These are phyloP conservation scores for Penicillium roqueforti DNA, from an alignment of 495 filamentous ascomycete genomes.

Conservation along the genomic window DNA sequence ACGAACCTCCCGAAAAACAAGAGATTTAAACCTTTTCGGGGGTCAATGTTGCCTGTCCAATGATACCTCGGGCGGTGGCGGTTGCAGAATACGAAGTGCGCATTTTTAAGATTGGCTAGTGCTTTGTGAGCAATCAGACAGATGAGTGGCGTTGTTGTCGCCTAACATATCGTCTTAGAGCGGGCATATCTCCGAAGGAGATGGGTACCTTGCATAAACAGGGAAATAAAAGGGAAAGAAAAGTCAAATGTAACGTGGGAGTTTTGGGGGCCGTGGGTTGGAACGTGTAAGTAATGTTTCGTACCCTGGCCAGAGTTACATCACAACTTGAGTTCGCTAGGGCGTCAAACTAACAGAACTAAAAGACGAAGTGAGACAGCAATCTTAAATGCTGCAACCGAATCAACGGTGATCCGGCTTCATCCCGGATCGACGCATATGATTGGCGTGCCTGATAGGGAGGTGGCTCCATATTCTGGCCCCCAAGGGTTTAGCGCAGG, in stretches of 20 bases:
- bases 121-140: not conserved
- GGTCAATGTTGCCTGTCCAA: no score
- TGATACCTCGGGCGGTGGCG: not conserved
- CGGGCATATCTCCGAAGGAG: not conserved
- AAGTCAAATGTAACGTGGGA: not conserved
- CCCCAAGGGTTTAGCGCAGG: not conserved
- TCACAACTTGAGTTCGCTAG: not conserved
- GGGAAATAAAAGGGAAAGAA: not conserved
- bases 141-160: not conserved
- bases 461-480: not conserved
- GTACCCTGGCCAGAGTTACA: not conserved
- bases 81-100: not conserved
- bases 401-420: slow-evolving; percentile 4
- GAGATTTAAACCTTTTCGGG: no score
- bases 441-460: slow-evolving; percentile 1
- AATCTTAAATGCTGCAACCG: not conserved
- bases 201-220: slow-evolving; percentile 2
- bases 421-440: not conserved
- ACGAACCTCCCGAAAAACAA: no score
- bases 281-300: not conserved
- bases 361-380: not conserved
- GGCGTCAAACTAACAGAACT: not conserved
- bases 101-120: not conserved
- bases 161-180: not conserved
- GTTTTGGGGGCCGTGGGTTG: not conserved